phyloP scores from a whole-genome alignment of 2,329 filamentous ascomycete species.

The Juglanconis oblonga region DNA sequence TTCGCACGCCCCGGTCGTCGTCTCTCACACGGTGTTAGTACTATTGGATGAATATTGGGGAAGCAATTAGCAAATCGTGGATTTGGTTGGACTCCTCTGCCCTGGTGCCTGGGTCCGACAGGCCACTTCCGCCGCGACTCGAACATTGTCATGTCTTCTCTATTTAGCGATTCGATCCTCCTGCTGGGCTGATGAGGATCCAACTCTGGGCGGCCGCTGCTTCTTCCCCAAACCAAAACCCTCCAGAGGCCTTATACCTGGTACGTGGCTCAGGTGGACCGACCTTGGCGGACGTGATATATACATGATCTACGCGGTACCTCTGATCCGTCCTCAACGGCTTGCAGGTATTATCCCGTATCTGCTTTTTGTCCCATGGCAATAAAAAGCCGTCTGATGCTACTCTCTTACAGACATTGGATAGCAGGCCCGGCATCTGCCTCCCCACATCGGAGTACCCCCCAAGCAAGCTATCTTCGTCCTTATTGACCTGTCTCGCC shows the following conservation, averaged over 20 bases:
- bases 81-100: conserved; percentile 10
- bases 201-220: conserved; percentile 1
- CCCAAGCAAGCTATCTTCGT: conserved; percentile 9
- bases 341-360: conserved; percentile 11
- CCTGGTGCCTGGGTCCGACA: not conserved
- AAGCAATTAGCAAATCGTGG: conserved; percentile 8
- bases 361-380: conserved; percentile 4
- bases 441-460: conserved; percentile 16
- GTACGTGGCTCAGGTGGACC: not conserved
- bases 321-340: conserved; percentile 8
- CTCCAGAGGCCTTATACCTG: not conserved
- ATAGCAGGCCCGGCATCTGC: conserved; percentile 10
- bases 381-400: conserved; percentile 10
- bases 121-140: conserved; percentile 4
- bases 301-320: conserved; percentile 9
- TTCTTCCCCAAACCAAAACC: not conserved
- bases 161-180: not conserved
- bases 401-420: conserved; percentile 11
- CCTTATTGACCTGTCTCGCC: conserved; percentile 22
- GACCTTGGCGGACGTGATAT: conserved; percentile 4
- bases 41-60: conserved; percentile 13
- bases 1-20: conserved; percentile 14
- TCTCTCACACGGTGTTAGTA: conserved; percentile 16
- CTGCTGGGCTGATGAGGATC: conserved; percentile 5
- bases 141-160: not conserved